Evolutionary conservation across 805 yeast genomes (phyloP), one percentile per base, ranked within the genome.

Genomic region (Brettanomyces sp.): DNA sequence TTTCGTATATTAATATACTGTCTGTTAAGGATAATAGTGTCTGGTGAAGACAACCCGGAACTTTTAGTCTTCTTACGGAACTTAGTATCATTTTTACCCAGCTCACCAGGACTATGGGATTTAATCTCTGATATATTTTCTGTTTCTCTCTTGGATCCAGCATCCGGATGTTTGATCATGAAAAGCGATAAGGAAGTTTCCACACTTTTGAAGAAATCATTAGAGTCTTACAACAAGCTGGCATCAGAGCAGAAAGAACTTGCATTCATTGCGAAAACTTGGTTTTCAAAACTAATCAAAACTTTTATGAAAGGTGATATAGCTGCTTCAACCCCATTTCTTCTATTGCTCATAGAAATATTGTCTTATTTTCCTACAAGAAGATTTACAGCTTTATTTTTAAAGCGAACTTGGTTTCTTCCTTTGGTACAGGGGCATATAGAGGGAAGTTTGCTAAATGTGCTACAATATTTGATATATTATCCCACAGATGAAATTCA

Each of bases 331-430:
- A 37, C 6, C 6, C 23, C 40, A 37, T 14, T 39, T 2, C 14
- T 67, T 5, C 42, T 51, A 22, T 49, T 70, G 21, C 40, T 70
- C 11, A 45, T 58, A 4, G 44, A 54, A 5, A 45, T 66, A 1
- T 43, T 71, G 5, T 68, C 75, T 3, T 72, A 66, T 44, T 51
- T 68, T 5, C 73, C 75, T 0, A 65, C 75, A 0, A 58, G 77
- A 46, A 52, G 65, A 41, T 71, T 59, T 42, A 43, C 62, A 4
- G 63, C 59, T 44, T 48, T 64, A 0, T 33, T 72, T 3, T 30
- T 71, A 30, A 56, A 57, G 13, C 60, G 62, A 21, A 14, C 49
- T 22, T 55, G 57, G 41, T 53, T 66, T 23, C n/a, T 55, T 5
- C 51, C 61, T 1, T 36, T 30, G 6, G 24, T 46, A 3, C n/a